Evolutionary conservation across 208 protist species (phyloP).

Genomic region (Leishmania tarentolae): DNA sequence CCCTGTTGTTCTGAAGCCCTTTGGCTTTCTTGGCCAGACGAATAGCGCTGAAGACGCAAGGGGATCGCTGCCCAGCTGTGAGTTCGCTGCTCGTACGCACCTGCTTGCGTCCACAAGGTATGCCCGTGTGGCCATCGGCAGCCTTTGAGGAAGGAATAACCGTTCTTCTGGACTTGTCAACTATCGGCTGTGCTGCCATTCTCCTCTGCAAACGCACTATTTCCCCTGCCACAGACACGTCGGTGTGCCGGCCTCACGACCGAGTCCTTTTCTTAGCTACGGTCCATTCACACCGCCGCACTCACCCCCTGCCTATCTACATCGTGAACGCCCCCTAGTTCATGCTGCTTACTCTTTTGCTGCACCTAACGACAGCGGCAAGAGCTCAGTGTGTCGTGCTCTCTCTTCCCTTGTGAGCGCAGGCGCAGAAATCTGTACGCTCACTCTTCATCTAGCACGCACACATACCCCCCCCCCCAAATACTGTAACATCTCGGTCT

Average conservation of each 20-base stretch:
- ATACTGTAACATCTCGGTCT: neutral
- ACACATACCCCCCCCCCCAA: no score
- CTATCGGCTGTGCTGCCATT: neutral
- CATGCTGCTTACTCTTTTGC: neutral
- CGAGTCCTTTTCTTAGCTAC: neutral
- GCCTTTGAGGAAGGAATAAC: neutral
- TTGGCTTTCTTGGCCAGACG: neutral
- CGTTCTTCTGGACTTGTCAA: neutral
- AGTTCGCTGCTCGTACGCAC: neutral
- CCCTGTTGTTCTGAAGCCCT: neutral
- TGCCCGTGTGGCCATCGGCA: neutral
- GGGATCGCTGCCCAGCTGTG: neutral
- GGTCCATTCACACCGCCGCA: neutral
- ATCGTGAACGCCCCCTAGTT: neutral
- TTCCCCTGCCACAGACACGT: no score
- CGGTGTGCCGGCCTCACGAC: neutral
- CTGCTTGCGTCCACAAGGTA: neutral
- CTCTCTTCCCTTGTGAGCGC: conserved; percentile 33
- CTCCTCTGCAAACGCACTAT: neutral
- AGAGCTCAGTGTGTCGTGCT: neutral
- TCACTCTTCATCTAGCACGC: no score
- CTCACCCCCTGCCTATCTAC: neutral
- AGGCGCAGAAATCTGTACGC: no score
- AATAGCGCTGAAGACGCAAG: neutral
- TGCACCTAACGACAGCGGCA: neutral